Evolutionary conservation across 108 stramenopile genomes (phyloP).

Genomic region (Bacterosira constricta): DNA sequence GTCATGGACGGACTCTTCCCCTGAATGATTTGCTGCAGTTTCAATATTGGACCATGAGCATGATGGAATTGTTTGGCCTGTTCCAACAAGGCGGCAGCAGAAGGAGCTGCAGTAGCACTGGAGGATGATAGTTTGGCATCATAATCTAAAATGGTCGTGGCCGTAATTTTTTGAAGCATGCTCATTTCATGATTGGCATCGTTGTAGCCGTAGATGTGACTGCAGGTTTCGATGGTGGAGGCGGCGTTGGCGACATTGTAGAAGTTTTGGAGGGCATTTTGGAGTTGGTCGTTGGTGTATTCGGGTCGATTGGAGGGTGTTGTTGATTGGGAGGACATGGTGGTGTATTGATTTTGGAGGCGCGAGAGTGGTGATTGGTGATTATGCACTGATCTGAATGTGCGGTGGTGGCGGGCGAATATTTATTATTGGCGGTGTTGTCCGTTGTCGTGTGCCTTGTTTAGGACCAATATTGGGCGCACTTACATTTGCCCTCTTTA

Average conservation of each 20-base stretch:
- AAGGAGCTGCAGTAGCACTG: conserved; percentile 17
- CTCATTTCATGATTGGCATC: conserved; percentile 69
- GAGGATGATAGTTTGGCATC: conserved; percentile 15
- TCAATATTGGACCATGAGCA: conserved; percentile 64
- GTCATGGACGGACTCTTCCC: conserved; percentile 74
- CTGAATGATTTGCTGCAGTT: conserved; percentile 64
- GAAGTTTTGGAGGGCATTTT: conserved; percentile 57
- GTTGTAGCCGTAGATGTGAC: conserved; percentile 69
- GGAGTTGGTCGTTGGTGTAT: conserved; percentile 59
- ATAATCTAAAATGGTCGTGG: conserved; percentile 77
- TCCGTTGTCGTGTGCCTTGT: too few relatives aligned
- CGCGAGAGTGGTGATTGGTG: not conserved
- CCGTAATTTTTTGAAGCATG: conserved; percentile 85
- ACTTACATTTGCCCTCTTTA: too few relatives aligned
- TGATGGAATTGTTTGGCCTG: conserved; percentile 55
- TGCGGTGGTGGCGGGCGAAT: too few relatives aligned
- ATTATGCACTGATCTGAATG: too few relatives aligned
- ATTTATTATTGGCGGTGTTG: too few relatives aligned
- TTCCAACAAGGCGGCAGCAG: conserved; percentile 37
- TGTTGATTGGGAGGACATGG: not conserved
- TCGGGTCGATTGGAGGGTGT: not conserved
- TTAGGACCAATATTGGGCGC: too few relatives aligned
- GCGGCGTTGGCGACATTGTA: conserved; percentile 28
- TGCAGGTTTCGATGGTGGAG: conserved; percentile 31
- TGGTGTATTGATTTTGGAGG: not conserved